Conservation (phyloP, 805 yeast species). For the Ogataea haglerorum region DNA sequence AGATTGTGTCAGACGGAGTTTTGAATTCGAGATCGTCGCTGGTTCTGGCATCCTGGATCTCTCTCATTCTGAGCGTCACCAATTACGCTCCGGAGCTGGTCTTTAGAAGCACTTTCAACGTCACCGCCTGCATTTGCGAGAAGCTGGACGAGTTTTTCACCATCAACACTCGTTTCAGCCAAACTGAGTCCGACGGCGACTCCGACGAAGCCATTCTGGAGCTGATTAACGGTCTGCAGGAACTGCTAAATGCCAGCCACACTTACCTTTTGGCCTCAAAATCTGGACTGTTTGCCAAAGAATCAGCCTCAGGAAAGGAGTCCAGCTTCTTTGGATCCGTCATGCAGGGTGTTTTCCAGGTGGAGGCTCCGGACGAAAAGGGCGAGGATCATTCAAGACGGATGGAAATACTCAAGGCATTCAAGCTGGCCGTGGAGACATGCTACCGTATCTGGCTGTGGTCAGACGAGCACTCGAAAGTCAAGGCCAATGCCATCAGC, state of each 20-base stretch:
- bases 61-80: constrained; percentile 21
- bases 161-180: constrained; percentile 17
- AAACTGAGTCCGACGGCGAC: constrained; percentile 17
- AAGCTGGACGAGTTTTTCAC: constrained; percentile 26
- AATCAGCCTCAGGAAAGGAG: constrained; percentile 28
- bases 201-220: constrained; percentile 42
- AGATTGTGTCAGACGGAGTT: constrained; percentile 28
- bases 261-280: constrained; percentile 37
- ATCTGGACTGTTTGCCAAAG: constrained; percentile 18
- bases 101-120: constrained; percentile 20
- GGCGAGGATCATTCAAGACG: constrained; percentile 52
- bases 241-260: constrained; percentile 57
- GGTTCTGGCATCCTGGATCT: constrained; percentile 29
- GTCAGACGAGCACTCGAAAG: constrained; percentile 46
- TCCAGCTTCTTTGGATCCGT: constrained; percentile 62
- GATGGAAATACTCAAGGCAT: constrained; percentile 55
- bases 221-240: constrained; percentile 59
- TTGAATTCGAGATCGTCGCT: constrained; percentile 19
- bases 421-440: constrained; percentile 54
- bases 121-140: constrained; percentile 28
- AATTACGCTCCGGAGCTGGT: constrained; percentile 27
- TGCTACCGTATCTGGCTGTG: constrained; percentile 68
- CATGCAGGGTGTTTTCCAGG: constrained; percentile 75
- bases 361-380: constrained; percentile 57
- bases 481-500: constrained; percentile 9